Base-by-base conservation (phyloP, 768 basidiomycete genomes). In the Lactarius pseudohatsudake region DNA sequence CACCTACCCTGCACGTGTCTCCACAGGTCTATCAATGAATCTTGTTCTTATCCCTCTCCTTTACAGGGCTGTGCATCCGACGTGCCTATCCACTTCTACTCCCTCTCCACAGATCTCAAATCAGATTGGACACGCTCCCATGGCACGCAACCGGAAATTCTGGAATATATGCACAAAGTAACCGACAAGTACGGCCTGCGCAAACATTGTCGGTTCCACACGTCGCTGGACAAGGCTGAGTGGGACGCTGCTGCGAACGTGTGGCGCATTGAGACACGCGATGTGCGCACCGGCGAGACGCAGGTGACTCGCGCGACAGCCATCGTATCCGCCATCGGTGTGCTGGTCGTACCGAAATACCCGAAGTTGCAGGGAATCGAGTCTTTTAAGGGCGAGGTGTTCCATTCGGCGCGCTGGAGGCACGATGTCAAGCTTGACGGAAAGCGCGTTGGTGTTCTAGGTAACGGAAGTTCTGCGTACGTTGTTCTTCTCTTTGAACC, bases 391-490 rank as follows among this genome's bases (percentile, higher is more conserved):
- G 87, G 86, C 1, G 71, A 75, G 16, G 64, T 79, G n/a, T 88
- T 82, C 75, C 87, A 87, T 75, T 84, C 86, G 40, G 81, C 84
- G 22, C 73, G 75, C 64, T 82, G 87, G 88, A 75, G 79, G 55
- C 82, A 85, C 57, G 82, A 82, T 71, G 77, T 87, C 13, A 74
- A 79, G 41, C 72, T 88, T 64, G 75, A 77, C 65, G 81, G 81
- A 1, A 86, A 85, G 73, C 76, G 78, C 36, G 80, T 89, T 7
- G 86, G 82, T 0, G 82, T 88, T 4, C 81, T 87, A 73, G 87
- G 86, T 28, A 86, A 86, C 72, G 86, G 85, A 3, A 85, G 82
- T 69, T 85, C 84, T 43, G 85, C 81, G 80, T 85, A 58, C 38
- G 65, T 64, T 11, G 15, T 30, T 55, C 8, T 53, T 57, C 61